Base-by-base conservation (phyloP, 2,329 filamentous ascomycete species). In the Talaromyces atroroseus region DNA sequence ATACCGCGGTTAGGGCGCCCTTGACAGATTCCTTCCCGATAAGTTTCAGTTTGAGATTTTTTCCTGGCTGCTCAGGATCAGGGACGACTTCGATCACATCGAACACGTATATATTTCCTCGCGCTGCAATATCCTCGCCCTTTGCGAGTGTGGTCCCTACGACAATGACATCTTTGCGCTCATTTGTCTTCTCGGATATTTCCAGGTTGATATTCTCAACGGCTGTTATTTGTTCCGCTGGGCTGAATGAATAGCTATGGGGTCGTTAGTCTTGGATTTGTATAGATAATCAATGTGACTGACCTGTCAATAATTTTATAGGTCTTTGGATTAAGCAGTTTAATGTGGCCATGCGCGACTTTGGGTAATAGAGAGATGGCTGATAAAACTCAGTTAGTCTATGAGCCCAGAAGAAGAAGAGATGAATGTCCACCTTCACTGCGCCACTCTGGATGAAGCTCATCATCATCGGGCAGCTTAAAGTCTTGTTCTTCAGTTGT, bases 41-140 rank as follows among this genome's bases (percentile, higher is more conserved):
- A 3, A 95, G 81, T 68, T 96, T 95, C 34, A 99, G 78, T 63
- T 86, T 90, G 62, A 85, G 87, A 70, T 91, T 89, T 1, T 89
- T 96, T 70, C 96, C 92, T 0, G 91, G 90, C 7, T 83, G 83
- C 18, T 85, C 89, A 0, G 91, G 91, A 60, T 96, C 87, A 0
- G 94, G 92, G 1, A 96, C 92, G 32, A 99, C 94, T 34, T 87
- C 83, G 57, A 95, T 91, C 29, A 99, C 83, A 66, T 96, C 92
- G 66, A 94, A 95, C 49, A 97, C 89, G 65, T 94, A 91, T 40
- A 99, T 83, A 42, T 87, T 83, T 2, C 94, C 94, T 47, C 89
- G 85, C 0, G 91, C 87, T 0, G 92, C 87, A 56, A 95, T 82
- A 66, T 97, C 94, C 73, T 99, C 94, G 42, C 94, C 94, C 59